Base-by-base conservation (phyloP, 1,284 basidiomycete genomes). In the Volvariella surrecta region DNA sequence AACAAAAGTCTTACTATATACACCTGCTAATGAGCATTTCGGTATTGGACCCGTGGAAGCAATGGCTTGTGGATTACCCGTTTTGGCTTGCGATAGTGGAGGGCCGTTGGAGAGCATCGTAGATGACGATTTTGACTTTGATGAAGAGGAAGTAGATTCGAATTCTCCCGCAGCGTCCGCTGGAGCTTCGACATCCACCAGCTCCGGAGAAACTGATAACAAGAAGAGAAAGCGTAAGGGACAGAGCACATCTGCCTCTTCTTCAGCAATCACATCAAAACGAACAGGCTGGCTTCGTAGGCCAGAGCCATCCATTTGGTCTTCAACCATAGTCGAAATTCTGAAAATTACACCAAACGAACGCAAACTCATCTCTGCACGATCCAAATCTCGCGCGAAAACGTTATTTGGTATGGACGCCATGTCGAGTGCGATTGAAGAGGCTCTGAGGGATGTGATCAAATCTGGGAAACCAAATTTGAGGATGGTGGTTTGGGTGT, bases 1-100 rank as follows among this genome's bases (percentile, higher is more conserved):
- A 1, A 89, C 88, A 0, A 63, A 76, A 8, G 84, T 77, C 0
- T 70, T 99, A 0, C 72, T 98, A 2, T 99, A 99, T 61, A 99
- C 96, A 0, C 95, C 96, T 0, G 71, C 78, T 1, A 94, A 96
- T 60, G 95, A 99, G 58, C 95, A 99, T 61, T 96, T 99, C 58
- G 95, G 95, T 1, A 98, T 99, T 53, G 94, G 89, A 0, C 95
- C 95, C 0, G 76, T 98, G 3, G 96, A 99, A 61, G 94, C 82
- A 0, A 97, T 98, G 92, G 77, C 83, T 1, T 93, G 87, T 48
- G 89, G 91, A 1, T 60, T 98, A 0, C 92, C 93, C 0, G 88
- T 99, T 0, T 62, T 99, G 4, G 93, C 93, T 0, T 89, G 86
- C 52, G 71, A 93, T 59, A 86, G 77, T 41, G 95, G 96, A 24